Conservation (phyloP, 164 flowering plant species). For the Platanus orientalis region DNA sequence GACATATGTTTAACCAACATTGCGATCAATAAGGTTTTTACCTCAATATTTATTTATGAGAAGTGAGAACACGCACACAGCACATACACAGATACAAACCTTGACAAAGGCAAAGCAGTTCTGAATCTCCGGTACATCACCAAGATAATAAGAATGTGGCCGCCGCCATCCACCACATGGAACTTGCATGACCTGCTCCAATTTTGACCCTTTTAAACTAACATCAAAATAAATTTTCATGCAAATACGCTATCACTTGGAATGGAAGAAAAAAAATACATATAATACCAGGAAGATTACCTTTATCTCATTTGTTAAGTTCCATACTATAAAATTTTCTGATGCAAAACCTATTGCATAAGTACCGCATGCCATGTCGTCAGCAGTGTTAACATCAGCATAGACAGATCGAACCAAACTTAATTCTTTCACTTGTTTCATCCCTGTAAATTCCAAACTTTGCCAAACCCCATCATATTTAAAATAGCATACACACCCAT, state of each 20-base stretch:
- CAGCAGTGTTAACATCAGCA: constrained; percentile 19
- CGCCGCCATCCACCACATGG: constrained; percentile 99
- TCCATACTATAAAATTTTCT: constrained; percentile 79
- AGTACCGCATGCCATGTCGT: constrained; percentile 33
- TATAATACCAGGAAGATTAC: constrained; percentile 28
- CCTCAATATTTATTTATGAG: no score
- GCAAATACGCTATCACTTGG: background rate
- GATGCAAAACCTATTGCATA: constrained; percentile 91
- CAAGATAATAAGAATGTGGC: constrained; percentile 84
- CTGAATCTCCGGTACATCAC: constrained; percentile 60
- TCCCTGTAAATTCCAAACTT: constrained; percentile 68
- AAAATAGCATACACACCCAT: constrained; percentile 91
- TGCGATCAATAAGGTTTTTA: background rate
- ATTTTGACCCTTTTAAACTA: background rate
- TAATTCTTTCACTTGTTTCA: constrained; percentile 90
- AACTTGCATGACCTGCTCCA: constrained; percentile 60
- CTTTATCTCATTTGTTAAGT: constrained; percentile 63
- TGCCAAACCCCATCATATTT: constrained; percentile 39
- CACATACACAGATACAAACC: constrained; percentile 35
- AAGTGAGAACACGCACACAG: no score
- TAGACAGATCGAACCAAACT: constrained; percentile 66
- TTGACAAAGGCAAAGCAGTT: constrained; percentile 89
- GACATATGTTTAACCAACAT: background rate
- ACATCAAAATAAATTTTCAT: constrained; percentile 2
- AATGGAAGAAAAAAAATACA: background rate